Conservation (phyloP, 768 basidiomycete genomes). For the Tulasnella sp. region DNA sequence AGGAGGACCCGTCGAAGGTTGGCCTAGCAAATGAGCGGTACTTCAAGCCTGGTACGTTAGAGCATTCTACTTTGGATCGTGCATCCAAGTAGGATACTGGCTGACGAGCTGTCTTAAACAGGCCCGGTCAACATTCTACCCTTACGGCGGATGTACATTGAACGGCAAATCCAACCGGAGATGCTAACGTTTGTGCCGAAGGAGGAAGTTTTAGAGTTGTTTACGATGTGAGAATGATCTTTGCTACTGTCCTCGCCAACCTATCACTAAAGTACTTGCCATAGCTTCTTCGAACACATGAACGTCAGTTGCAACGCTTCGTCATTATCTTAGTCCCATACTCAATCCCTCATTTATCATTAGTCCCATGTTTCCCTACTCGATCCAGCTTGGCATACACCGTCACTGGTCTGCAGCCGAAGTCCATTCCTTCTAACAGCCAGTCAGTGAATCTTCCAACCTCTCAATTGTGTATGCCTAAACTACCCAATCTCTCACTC, state of each 20-base stretch:
- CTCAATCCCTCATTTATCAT: slow-evolving; percentile 18
- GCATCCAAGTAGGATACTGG: not conserved
- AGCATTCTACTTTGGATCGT: not conserved
- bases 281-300: slow-evolving; percentile 65
- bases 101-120: slow-evolving; percentile 23
- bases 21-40: slow-evolving; percentile 81
- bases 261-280: slow-evolving; percentile 5
- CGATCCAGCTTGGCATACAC: slow-evolving; percentile 85
- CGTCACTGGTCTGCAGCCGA: slow-evolving; percentile 83
- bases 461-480: not conserved
- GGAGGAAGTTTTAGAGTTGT: slow-evolving; percentile 84
- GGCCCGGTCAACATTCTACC: slow-evolving; percentile 85
- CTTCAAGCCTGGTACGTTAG: slow-evolving; percentile 73
- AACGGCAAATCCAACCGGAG: slow-evolving; percentile 84
- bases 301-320: slow-evolving; percentile 38
- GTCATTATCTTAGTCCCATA: not conserved
- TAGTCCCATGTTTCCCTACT: slow-evolving; percentile 74
- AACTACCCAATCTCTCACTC: slow-evolving; percentile 1
- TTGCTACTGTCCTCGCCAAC: slow-evolving; percentile 19
- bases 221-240: slow-evolving; percentile 57
- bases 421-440: slow-evolving; percentile 93
- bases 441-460: slow-evolving; percentile 37
- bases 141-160: slow-evolving; percentile 69
- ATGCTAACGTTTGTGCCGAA: slow-evolving; percentile 81
- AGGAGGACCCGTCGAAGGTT: slow-evolving; percentile 28